These are phyloP conservation scores for Talaromyces pinophilus DNA, from an alignment of 2,329 filamentous ascomycete species.

Conservation along the genomic window DNA sequence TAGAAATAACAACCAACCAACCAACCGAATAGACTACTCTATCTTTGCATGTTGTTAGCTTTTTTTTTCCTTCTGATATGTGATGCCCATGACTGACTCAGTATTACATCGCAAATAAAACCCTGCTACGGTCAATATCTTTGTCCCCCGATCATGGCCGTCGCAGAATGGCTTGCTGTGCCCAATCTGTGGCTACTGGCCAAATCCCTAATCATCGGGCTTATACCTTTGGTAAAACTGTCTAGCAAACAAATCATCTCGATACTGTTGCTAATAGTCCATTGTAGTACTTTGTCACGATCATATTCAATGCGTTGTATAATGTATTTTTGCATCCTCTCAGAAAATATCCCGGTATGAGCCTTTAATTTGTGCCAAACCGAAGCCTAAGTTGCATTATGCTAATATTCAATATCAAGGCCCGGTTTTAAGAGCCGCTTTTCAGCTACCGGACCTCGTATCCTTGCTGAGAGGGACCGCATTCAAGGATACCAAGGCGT, in stretches of 20 bases:
- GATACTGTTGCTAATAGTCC: not conserved
- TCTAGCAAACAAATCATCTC: not conserved
- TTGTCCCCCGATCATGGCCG: not conserved
- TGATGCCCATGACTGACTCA: not conserved
- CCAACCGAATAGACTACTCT: not conserved
- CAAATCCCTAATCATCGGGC: constrained; percentile 6
- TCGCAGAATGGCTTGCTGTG: not conserved
- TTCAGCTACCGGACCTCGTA: not conserved
- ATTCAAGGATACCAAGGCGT: constrained; percentile 15
- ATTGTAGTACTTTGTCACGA: constrained; percentile 1
- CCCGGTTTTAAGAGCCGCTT: not conserved
- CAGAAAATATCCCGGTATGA: constrained; percentile 17
- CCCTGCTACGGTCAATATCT: not conserved
- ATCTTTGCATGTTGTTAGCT: not conserved
- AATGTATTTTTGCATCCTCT: constrained; percentile 22
- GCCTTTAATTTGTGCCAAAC: not conserved
- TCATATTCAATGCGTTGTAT: constrained; percentile 1
- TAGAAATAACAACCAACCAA: no score
- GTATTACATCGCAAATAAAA: not conserved
- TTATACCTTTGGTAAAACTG: constrained; percentile 5
- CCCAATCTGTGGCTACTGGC: constrained; percentile 5
- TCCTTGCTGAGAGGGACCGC: constrained; percentile 14
- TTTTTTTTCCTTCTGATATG: not conserved
- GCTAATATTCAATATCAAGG: not conserved
- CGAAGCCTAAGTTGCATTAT: no score